A percentile compares a stretch with the other conserved stretches of the same genome.
Conservation (phyloP, 306 rosid species). For the Betula pendula region DNA sequence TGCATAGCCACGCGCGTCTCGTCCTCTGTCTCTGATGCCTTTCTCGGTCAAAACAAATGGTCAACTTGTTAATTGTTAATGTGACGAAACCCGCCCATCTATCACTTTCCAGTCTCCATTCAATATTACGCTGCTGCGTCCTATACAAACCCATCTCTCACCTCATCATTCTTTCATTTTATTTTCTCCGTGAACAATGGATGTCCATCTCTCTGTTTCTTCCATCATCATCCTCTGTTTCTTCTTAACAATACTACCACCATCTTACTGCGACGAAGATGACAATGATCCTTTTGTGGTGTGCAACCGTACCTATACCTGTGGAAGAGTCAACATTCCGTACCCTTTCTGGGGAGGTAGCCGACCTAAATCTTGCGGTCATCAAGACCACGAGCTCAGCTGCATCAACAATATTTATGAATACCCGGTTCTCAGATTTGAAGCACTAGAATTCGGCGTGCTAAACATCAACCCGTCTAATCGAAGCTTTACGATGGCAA, state of each 20-base stretch:
- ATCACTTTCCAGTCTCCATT: too few relatives aligned
- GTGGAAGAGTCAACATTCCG: conserved; percentile 37
- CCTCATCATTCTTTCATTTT: not conserved
- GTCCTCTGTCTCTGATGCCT: too few relatives aligned
- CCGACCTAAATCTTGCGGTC: conserved; percentile 40
- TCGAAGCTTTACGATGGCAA: conserved; percentile 29
- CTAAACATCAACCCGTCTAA: conserved; percentile 5
- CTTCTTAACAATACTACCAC: conserved; percentile 18
- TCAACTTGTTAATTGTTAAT: too few relatives aligned
- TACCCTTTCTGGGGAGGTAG: conserved; percentile 45
- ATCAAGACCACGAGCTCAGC: conserved; percentile 31
- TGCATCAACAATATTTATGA: conserved; percentile 21
- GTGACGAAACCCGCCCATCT: too few relatives aligned
- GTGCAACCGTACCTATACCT: conserved; percentile 35
- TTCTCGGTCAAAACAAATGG: too few relatives aligned
- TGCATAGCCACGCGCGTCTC: too few relatives aligned
- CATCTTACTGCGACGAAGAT: conserved; percentile 10
- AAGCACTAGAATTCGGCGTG: conserved; percentile 26
- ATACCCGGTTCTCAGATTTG: conserved; percentile 24
- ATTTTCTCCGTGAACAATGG: not conserved
- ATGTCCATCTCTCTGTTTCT: not conserved
- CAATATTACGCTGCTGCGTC: too few relatives aligned
- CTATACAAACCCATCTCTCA: not conserved
- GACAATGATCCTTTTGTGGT: conserved; percentile 5
- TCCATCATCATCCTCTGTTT: conserved; percentile 16